phyloP scores from a whole-genome alignment of 495 filamentous ascomycete species.

The Annulohypoxylon moriforme region DNA sequence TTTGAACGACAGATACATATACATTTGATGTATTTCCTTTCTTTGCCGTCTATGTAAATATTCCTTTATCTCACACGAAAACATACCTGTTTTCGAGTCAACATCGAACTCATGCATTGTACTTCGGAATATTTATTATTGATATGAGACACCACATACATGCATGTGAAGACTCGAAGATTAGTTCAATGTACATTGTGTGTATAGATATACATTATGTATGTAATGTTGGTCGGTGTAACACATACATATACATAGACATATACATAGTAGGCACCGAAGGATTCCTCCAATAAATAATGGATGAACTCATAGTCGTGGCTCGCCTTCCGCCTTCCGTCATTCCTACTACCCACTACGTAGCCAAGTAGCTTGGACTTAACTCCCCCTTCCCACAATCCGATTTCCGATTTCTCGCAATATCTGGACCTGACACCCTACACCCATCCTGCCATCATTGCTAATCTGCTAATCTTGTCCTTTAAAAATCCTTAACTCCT shows the following conservation, averaged over 20 bases:
- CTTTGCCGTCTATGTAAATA: not conserved
- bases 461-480: not conserved
- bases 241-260: conserved; percentile 3
- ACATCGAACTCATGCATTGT: not conserved
- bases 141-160: conserved; percentile 1
- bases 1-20: not conserved
- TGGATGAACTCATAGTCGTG: conserved; percentile 21
- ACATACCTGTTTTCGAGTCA: not conserved
- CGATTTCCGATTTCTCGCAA: conserved; percentile 29
- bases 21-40: not conserved
- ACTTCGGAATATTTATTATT: conserved; percentile 2
- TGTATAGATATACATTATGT: not conserved
- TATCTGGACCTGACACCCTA: no score
- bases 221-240: no score
- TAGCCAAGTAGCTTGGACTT: conserved; percentile 35
- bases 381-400: conserved; percentile 40
- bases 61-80: not conserved
- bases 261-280: not conserved
- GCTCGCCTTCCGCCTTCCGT: conserved; percentile 33
- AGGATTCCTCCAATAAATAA: conserved; percentile 17
- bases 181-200: not conserved
- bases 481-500: not conserved
- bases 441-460: no score
- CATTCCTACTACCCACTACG: conserved; percentile 30
- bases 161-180: not conserved